Evolutionary conservation across 2,329 filamentous ascomycete genomes (phyloP), one percentile per base, ranked within the genome.

Genomic region (Paecilomyces sp.): DNA sequence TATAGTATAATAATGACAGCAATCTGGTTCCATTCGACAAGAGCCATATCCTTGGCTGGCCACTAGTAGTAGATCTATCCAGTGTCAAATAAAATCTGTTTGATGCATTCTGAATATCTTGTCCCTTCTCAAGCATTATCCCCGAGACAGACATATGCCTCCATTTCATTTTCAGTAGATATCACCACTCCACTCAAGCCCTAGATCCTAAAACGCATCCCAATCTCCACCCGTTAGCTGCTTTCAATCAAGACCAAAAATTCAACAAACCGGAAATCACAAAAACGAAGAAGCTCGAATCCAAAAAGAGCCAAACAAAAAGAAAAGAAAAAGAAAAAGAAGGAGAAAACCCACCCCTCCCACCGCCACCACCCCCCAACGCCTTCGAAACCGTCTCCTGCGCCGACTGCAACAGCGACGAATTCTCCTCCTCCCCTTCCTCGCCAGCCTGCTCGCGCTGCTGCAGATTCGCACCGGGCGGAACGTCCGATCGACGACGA

Each of bases 371-470:
- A 54, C 50, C 56, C 25, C 60, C 60, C 22, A 61, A 33, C 22
- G 60, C 60, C 60, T 55, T 61, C 25, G 57, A 31, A 54, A 59
- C 60, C 54, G 55, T 61, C 51, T 61, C 60, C n/a, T 55, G 54
- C 12, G 57, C 57, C 57, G 41, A 47, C 51, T 58, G 54, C 47
- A 56, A 28, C 41, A 61, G 12, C 0, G 56, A 41, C 30, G 55
- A 54, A 31, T 54, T 54, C n/a, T 15, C 24, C 33, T 34, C 52
- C 34, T 25, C 15, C 56, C 58, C 11, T 55, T 58, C 15, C 59
- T 58, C 24, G 24, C 52, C 25, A 41, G 6, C 53, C 55, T 41
- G n/a, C 33, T 56, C 56, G 34, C 18, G 58, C 41, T 58, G 18
- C 24, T 9, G 52, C 3, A 58, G 25, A n/a, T 31, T 62, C n/a